Evolutionary conservation across 495 filamentous ascomycete genomes (phyloP), one percentile per base, ranked within the genome.

Genomic region (Aspergillus campestris): DNA sequence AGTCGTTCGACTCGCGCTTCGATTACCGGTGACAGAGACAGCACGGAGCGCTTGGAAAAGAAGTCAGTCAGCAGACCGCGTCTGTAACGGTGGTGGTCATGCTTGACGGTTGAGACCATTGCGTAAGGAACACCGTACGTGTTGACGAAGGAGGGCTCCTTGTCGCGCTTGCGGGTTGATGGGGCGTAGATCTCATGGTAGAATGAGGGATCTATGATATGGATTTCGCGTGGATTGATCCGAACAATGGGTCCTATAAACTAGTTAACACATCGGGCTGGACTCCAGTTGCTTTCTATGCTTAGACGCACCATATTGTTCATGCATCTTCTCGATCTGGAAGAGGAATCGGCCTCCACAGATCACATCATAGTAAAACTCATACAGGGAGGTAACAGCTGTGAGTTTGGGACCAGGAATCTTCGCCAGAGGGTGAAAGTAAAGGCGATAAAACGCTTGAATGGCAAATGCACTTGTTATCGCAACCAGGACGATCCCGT

Each of bases 41-140:
- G 35, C 8, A 79, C 58, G 11, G 66, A 64, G n/a, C 51, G 53
- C 33, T 71, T 79, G 9, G 74, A 78, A 61, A 81, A 79, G 56
- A 73, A 75, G 14, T 58, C 67, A 34, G 51, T 70, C n/a, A 77
- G 31, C 1, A 69, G 62, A n/a, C 42, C 53, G 13, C 75, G 73
- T 6, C 77, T 64, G 14, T 59, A 39, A 5, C 65, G 60, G 51
- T 80, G 76, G 12, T 69, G 56, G 11, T 72, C 65, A 41, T 71
- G 66, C 35, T 48, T 27, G 12, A 71, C 53, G 3, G 77, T 79
- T 12, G 61, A 59, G 40, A 78, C 70, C 7, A 61, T 67, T 0
- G 67, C 65, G 11, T 40, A 12, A 1, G 52, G 50, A 0, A 52
- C 42, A 7, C 51, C 56, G 12, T 56, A 64, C 3, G 49, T 45